A percentile compares a stretch with the other conserved stretches of the same genome.
phyloP scores from a whole-genome alignment of 768 basidiomycete species.

The Podaxis sp. region DNA sequence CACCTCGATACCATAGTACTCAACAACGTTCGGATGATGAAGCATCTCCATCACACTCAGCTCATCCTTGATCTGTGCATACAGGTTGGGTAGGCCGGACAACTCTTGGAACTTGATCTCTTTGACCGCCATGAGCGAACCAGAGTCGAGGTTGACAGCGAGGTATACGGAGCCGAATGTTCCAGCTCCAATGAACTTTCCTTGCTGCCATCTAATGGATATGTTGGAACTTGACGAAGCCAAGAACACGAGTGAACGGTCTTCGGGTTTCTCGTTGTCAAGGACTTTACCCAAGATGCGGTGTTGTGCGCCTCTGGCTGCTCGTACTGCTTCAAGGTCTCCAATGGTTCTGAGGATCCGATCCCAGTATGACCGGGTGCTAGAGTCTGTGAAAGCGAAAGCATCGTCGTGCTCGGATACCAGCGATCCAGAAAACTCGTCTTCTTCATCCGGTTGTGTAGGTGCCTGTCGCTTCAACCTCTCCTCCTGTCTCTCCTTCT shows the following conservation, averaged over 20 bases:
- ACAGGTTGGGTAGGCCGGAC: constrained; percentile 82
- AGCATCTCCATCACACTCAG: constrained; percentile 98
- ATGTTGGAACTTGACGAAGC: constrained; percentile 96
- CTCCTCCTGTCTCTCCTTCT: constrained; percentile 83
- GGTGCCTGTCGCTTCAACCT: constrained; percentile 49
- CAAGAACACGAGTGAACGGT: constrained; percentile 90
- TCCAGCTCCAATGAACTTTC: constrained; percentile 96
- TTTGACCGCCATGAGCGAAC: constrained; percentile 98
- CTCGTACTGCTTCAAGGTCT: constrained; percentile 66
- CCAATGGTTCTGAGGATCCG: constrained; percentile 57
- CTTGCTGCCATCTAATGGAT: constrained; percentile 97
- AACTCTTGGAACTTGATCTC: constrained; percentile 97
- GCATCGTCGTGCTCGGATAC: constrained; percentile 39
- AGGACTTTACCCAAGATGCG: constrained; percentile 87
- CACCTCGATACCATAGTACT: constrained; percentile 98
- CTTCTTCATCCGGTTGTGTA: constrained; percentile 45
- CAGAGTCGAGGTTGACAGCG: constrained; percentile 94
- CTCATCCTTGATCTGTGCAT: constrained; percentile 93
- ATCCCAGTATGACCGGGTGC: constrained; percentile 78
- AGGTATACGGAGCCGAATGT: constrained; percentile 99
- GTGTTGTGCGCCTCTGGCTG: constrained; percentile 62
- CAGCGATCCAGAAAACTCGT: constrained; percentile 40
- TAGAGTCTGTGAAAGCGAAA: constrained; percentile 55
- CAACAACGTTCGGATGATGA: constrained; percentile 95
- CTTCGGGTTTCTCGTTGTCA: constrained; percentile 91